Conservation (phyloP, 306 rosid genomes). For the Gleditsia sinensis region DNA sequence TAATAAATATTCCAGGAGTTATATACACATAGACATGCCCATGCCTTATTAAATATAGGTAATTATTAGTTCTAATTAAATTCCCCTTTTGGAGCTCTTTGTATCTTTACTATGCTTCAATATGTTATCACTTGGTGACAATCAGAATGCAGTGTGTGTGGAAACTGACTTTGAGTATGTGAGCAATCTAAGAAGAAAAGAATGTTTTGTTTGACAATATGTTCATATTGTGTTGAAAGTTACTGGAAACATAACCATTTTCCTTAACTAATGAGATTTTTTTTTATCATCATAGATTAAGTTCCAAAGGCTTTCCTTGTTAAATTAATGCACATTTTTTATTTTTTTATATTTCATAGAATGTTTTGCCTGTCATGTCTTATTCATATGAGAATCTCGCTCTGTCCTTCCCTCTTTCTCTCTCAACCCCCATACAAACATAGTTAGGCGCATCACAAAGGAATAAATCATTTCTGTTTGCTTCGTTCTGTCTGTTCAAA, state of each 20-base stretch:
- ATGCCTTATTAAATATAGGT: background rate
- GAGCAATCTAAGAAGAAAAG: background rate
- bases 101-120: background rate
- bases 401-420: slow-evolving; percentile 32
- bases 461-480: slow-evolving; percentile 55
- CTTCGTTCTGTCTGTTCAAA: slow-evolving; percentile 60
- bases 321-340: background rate
- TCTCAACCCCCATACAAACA: slow-evolving; percentile 42
- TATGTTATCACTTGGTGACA: background rate
- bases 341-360: background rate
- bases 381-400: slow-evolving; percentile 22
- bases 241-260: background rate
- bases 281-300: background rate
- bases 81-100: too few relatives aligned
- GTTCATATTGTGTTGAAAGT: background rate
- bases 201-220: background rate
- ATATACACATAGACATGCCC: too few relatives aligned
- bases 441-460: slow-evolving; percentile 52
- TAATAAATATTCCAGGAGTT: slow-evolving; percentile 27
- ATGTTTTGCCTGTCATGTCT: slow-evolving; percentile 15
- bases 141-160: slow-evolving; percentile 4
- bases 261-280: slow-evolving; percentile 8
- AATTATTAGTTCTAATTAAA: background rate
- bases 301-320: background rate
- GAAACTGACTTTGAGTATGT: background rate